phyloP scores from a whole-genome alignment of 805 yeast species.

The Danielozyma ontarioensis region DNA sequence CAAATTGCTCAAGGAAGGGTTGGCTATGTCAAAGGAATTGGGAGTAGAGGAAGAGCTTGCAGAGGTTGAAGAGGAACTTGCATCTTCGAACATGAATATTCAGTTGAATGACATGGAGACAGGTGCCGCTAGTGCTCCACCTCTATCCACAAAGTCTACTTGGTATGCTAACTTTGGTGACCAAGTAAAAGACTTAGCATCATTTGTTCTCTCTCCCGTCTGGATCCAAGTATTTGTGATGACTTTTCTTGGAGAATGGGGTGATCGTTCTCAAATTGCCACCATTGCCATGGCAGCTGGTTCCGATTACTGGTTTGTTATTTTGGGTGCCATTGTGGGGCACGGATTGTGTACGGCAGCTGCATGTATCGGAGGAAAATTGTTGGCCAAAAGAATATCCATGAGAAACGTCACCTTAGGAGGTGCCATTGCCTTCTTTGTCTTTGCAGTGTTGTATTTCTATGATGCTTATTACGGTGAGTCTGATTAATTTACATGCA shows the following conservation, averaged over 20 bases:
- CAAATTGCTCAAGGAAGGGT: constrained; percentile 74
- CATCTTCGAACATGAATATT: constrained; percentile 50
- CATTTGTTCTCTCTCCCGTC: constrained; percentile 71
- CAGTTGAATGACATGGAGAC: constrained; percentile 55
- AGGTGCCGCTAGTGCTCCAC: constrained; percentile 28
- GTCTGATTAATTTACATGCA: too few relatives aligned
- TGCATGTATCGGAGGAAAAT: constrained; percentile 92
- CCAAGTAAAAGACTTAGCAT: constrained; percentile 50
- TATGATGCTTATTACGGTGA: constrained; percentile 49
- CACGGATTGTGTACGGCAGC: constrained; percentile 82
- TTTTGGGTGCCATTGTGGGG: constrained; percentile 84
- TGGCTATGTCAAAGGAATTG: constrained; percentile 68
- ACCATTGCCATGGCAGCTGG: constrained; percentile 99
- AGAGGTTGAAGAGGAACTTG: constrained; percentile 93
- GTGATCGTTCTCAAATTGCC: constrained; percentile 96
- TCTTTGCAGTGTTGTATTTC: constrained; percentile 78
- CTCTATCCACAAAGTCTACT: constrained; percentile 5
- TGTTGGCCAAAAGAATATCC: constrained; percentile 82
- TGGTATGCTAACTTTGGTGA: constrained; percentile 26
- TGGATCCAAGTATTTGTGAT: constrained; percentile 93
- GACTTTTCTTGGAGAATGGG: constrained; percentile 99
- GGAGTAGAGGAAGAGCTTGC: constrained; percentile 96
- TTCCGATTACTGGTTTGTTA: constrained; percentile 82
- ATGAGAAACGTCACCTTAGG: constrained; percentile 89
- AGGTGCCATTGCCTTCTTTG: constrained; percentile 81